phyloP scores from a whole-genome alignment of 2,329 filamentous ascomycete genomes.

The Tolypocladium endophyticum region DNA sequence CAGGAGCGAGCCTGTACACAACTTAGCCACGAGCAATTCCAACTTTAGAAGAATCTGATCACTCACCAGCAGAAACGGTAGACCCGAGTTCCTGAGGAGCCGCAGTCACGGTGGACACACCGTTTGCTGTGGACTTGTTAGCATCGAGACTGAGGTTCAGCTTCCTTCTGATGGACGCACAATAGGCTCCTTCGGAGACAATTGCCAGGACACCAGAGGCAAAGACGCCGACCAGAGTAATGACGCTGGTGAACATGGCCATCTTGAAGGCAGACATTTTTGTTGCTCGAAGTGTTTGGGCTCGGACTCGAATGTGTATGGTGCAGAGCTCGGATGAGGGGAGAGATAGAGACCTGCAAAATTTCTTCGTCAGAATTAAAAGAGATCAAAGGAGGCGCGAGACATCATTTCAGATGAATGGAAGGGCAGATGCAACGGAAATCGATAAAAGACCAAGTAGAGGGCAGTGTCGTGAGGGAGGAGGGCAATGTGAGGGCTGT shows the following conservation, averaged over 20 bases:
- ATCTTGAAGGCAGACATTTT: constrained; percentile 19
- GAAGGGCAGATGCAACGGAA: background rate
- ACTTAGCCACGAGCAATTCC: background rate
- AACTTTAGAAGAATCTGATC: background rate
- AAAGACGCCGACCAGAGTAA: constrained; percentile 13
- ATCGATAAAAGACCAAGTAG: background rate
- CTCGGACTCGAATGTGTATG: background rate
- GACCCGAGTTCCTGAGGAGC: constrained; percentile 20
- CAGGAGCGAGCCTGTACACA: constrained; percentile 16
- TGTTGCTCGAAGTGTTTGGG: background rate
- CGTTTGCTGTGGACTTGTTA: constrained; percentile 13
- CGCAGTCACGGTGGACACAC: constrained; percentile 15
- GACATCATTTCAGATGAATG: background rate
- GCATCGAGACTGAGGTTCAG: background rate
- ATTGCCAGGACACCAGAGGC: constrained; percentile 7
- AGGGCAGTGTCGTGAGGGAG: background rate
- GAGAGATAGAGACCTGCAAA: background rate
- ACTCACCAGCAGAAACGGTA: constrained; percentile 20
- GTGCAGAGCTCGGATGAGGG: background rate
- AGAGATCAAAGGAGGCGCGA: background rate
- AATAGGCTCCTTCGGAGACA: constrained; percentile 3
- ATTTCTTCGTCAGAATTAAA: background rate
- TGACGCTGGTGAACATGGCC: constrained; percentile 10
- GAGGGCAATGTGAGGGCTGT: background rate
- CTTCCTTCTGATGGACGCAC: background rate